phyloP scores from a whole-genome alignment of 441 rosid genomes.

The Corymbia citriodora region DNA sequence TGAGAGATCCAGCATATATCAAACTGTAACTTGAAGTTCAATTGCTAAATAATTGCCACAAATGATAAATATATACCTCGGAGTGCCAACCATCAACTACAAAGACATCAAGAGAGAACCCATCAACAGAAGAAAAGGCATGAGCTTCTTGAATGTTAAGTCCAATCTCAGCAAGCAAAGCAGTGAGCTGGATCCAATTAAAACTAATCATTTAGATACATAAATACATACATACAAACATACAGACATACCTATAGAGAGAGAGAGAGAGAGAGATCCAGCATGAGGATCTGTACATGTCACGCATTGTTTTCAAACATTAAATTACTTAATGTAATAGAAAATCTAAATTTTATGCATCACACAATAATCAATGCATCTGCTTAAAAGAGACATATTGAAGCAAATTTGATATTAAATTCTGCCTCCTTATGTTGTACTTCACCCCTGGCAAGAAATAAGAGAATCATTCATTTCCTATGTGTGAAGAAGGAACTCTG shows the following conservation, averaged over 20 bases:
- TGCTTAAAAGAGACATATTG: neutral
- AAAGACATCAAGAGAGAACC: slow-evolving; percentile 86
- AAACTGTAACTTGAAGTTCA: neutral
- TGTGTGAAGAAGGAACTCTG: neutral
- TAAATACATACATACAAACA: neutral
- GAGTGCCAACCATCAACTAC: slow-evolving; percentile 96
- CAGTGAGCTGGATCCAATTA: slow-evolving; percentile 53
- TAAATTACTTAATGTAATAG: neutral
- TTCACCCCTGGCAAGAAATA: neutral
- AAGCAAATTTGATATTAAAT: neutral
- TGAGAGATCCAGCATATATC: neutral
- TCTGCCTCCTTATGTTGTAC: neutral
- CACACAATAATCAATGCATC: neutral
- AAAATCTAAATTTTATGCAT: neutral
- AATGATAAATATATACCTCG: slow-evolving; percentile 44
- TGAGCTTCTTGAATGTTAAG: slow-evolving; percentile 96
- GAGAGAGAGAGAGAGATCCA: neutral
- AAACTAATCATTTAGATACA: neutral
- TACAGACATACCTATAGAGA: neutral
- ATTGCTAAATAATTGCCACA: neutral
- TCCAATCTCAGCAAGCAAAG: slow-evolving; percentile 88
- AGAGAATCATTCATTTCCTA: neutral
- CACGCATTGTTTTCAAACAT: neutral
- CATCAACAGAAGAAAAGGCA: slow-evolving; percentile 87
- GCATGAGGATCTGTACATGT: neutral